Evolutionary conservation across 345 rosid species (phyloP), one percentile per base, ranked within the genome.

Genomic region (Sonneratia caseolaris): DNA sequence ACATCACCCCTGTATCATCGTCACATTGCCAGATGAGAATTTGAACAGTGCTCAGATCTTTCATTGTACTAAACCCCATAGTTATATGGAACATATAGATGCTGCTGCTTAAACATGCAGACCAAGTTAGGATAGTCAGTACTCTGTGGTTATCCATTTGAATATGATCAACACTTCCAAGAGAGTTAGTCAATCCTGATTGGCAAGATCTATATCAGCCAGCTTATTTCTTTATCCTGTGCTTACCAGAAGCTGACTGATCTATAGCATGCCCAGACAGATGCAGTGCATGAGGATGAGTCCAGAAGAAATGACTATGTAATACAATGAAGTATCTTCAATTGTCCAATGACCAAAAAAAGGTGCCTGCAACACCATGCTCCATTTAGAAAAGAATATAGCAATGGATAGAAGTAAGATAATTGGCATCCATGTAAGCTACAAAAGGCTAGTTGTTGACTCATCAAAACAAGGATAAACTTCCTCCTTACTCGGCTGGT

Each of bases 311-410:
- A 59, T 21, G 35, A 74, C 76, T 75, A 79, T 42, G 76, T 79
- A 77, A 84, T 77, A 71, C 74, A 74, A 71, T 13, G 74, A 21
- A 43, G 74, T 76, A 61, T 69, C 86, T 76, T 78, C 85, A 70
- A 69, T 76, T 73, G 77, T 79, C 75, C 78, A 75, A 77, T 68
- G 69, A 81, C 68, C 84, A 78, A 74, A 72, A 68, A 64, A 40
- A 27, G 32, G 73, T 72, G 72, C 87, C 86, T 83, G 87, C 88
- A 84, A 85, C 15, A 81, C 70, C 83, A 80, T 79, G 70, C 76
- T 78, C 65, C 71, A 74, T 80, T 81, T 70, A 82, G 85, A 85
- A 74, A 68, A 71, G 51, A 68, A 75, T 47, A 81, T 70, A 71
- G 45, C 62, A 74, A 70, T 57, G 53, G 72, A 75, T 75, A 76